Evolutionary conservation across 805 yeast species (phyloP).

Genomic region (Sugiyamaella lignohabitans): DNA sequence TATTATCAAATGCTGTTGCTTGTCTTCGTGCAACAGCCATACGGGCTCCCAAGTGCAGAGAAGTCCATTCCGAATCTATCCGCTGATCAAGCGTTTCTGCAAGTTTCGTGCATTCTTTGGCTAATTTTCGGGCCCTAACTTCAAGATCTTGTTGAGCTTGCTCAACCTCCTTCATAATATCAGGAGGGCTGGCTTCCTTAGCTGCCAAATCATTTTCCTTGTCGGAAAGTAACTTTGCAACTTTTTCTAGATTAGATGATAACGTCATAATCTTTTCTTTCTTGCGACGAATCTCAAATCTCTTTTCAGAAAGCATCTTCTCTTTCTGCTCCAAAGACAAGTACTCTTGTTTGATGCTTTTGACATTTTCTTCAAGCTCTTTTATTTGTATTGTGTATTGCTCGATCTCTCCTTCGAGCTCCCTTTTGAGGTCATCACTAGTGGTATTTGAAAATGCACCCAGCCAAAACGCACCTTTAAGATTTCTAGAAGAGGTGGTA

Average conservation of each 20-base stretch:
- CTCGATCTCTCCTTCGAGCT: background rate
- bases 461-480: constrained; percentile 2
- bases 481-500: background rate
- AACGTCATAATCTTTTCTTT: background rate
- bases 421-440: background rate
- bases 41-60: background rate
- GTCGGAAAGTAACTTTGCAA: too few relatives aligned
- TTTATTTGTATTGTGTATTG: background rate
- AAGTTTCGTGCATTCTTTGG: background rate
- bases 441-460: background rate
- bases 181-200: constrained; percentile 1
- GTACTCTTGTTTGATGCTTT: background rate
- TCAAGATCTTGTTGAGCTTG: background rate
- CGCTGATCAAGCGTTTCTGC: background rate
- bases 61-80: background rate
- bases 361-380: background rate
- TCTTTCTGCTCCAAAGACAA: background rate
- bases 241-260: background rate
- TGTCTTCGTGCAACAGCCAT: background rate
- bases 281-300: background rate
- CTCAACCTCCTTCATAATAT: background rate
- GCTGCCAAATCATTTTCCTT: constrained; percentile 2
- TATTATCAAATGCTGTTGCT: constrained; percentile 1
- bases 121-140: constrained; percentile 1
- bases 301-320: background rate